Evolutionary conservation across 2,329 filamentous ascomycete genomes (phyloP), one percentile per base, ranked within the genome.

Genomic region (Diaporthe sp.): DNA sequence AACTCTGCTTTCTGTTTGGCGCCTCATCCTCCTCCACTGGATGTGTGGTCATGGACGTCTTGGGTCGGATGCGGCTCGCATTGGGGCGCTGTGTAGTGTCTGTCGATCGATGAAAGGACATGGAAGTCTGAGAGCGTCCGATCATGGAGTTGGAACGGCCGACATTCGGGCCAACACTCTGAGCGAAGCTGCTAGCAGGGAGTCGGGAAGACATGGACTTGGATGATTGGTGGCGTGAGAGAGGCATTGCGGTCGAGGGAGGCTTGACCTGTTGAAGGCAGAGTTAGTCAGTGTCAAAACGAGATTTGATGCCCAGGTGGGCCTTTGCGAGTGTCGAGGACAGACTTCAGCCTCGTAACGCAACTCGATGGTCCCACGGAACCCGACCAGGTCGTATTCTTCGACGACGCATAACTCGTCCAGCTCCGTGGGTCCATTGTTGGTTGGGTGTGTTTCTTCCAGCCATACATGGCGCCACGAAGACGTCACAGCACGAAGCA

Each of bases 91-190:
- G 82, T 78, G 88, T 84, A 73, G 85, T 80, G 79, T 86, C 88
- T 71, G 86, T 84, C 56, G 87, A 82, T 75, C 88, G 87, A 76
- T 79, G 83, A 61, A 82, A 85, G 32, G 84, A 83, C 77, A 89
- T 83, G 47, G 90, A 85, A 9, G 89, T 86, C 75, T 89, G 86
- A 4, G 89, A 86, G 71, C 90, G 88, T 81, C 86, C 83, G 51
- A 74, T 59, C 74, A 83, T 78, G 7, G 83, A 77, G 25, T 84
- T 81, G 8, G 84, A 82, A 19, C 88, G 85, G 76, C 90, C 88
- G 25, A 81, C 78, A 19, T 85, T 86, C 17, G 88, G 86, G 1
- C 91, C 90, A 37, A 91, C 81, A 78, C 89, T 92, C 75, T 86
- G 89, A 19, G 89, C 86, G 76, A 92, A 91, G 75, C 85, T 86